Percentiles rank a stretch among this genome's conserved stretches.
phyloP scores from a whole-genome alignment of 2,329 filamentous ascomycete species.

The Sporothrix sp. region DNA sequence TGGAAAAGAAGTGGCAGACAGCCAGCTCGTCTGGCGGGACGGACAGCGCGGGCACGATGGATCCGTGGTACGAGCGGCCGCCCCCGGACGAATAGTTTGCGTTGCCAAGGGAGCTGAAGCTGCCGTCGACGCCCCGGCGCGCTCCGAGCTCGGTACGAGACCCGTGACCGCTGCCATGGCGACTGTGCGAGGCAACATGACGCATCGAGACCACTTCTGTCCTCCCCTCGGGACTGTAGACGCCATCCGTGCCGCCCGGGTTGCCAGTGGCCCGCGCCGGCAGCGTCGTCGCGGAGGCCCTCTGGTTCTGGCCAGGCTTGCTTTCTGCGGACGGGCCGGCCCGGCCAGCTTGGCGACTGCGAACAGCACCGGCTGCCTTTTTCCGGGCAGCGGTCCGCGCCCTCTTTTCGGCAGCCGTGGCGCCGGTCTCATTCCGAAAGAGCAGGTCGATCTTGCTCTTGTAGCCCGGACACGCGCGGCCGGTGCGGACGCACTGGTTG shows the following conservation, averaged over 20 bases:
- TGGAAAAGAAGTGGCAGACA: constrained; percentile 49
- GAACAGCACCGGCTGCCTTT: neutral
- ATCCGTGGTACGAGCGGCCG: constrained; percentile 5
- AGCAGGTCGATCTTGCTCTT: constrained; percentile 63
- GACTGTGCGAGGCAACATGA: neutral
- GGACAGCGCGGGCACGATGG: constrained; percentile 29
- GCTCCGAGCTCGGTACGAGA: neutral
- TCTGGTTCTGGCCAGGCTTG: neutral
- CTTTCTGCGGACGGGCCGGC: neutral
- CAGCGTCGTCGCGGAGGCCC: neutral
- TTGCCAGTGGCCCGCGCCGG: neutral
- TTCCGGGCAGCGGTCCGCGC: constrained; percentile 6
- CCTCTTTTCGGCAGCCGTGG: constrained; percentile 24
- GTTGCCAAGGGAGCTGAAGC: neutral
- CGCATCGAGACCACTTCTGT: too few relatives aligned
- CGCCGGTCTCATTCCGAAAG: constrained; percentile 61
- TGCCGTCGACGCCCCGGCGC: neutral
- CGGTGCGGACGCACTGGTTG: constrained; percentile 54
- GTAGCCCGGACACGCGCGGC: constrained; percentile 56
- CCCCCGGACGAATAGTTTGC: constrained; percentile 17
- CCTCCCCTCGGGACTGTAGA: too few relatives aligned
- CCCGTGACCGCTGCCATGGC: neutral
- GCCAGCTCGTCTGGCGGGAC: constrained; percentile 46
- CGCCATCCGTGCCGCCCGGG: too few relatives aligned
- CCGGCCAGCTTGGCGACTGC: constrained; percentile 9